A percentile compares a stretch with the other conserved stretches of the same genome.
Evolutionary conservation across 306 rosid species (phyloP).

Genomic region (barrel medic (Medicago truncatula)): DNA sequence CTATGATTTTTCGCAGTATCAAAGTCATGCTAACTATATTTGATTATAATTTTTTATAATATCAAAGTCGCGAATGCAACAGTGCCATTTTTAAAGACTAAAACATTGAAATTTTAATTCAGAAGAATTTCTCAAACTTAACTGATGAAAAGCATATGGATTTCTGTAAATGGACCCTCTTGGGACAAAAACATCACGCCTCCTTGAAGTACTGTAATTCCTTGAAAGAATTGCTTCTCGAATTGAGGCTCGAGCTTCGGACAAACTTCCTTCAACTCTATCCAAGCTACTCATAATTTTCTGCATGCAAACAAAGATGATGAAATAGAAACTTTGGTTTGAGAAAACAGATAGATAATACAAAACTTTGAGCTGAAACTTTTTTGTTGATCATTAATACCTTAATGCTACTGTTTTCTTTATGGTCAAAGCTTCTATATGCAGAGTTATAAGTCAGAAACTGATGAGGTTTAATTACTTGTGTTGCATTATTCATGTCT

Average conservation of each 20-base stretch:
- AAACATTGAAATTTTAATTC: background rate
- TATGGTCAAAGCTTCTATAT: constrained; percentile 24
- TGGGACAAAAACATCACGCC: constrained; percentile 28
- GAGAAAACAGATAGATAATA: background rate
- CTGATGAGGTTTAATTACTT: constrained; percentile 12
- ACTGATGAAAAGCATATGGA: constrained; percentile 46
- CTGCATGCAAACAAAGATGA: constrained; percentile 36
- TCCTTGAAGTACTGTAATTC: constrained; percentile 20
- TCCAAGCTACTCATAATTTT: constrained; percentile 39
- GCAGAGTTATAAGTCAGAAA: constrained; percentile 33
- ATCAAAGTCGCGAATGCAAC: background rate
- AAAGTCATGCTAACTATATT: no score
- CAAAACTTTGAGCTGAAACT: background rate
- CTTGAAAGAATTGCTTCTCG: constrained; percentile 36
- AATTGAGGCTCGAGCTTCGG: constrained; percentile 47
- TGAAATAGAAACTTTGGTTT: background rate
- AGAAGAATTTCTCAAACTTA: constrained; percentile 35
- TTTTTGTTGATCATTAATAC: background rate
- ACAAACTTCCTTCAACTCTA: constrained; percentile 41
- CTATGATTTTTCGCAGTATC: background rate
- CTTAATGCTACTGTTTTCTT: constrained; percentile 23
- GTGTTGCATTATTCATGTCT: background rate
- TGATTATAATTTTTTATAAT: no score
- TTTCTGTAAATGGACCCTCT: constrained; percentile 48
- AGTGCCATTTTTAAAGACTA: no score